Conservation (phyloP, 352 stramenopile genomes). For the Globisporangium middletonii region DNA sequence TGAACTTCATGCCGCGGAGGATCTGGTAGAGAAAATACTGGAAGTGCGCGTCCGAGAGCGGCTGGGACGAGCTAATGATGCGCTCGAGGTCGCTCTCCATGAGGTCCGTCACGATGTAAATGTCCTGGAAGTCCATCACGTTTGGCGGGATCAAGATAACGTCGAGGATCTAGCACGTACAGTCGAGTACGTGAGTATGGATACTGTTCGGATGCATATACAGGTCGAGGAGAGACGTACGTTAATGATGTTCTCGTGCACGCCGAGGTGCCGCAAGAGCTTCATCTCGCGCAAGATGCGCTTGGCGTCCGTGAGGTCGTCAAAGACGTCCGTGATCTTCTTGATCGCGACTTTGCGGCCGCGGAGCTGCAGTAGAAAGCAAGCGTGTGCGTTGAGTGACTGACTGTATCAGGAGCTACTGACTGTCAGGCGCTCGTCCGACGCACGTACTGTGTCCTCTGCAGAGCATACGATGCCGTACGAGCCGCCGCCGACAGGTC, state of each 20-base stretch:
- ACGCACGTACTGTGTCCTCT: conserved; percentile 76
- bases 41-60: conserved; percentile 82
- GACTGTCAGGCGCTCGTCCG: background rate
- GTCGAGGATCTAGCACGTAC: conserved; percentile 59
- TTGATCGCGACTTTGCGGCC: conserved; percentile 88
- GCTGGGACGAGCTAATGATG: conserved; percentile 87
- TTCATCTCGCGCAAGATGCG: conserved; percentile 92
- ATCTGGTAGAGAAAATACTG: conserved; percentile 91
- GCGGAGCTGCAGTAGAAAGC: conserved; percentile 37
- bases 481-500: conserved; percentile 74
- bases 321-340: conserved; percentile 91
- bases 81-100: conserved; percentile 91
- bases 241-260: conserved; percentile 91
- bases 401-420: background rate
- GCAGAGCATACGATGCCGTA: conserved; percentile 92
- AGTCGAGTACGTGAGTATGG: background rate
- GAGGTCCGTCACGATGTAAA: conserved; percentile 90
- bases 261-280: conserved; percentile 87
- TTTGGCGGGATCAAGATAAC: conserved; percentile 78
- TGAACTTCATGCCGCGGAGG: conserved; percentile 95
- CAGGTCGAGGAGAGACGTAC: conserved; percentile 15
- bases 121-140: conserved; percentile 84
- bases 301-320: conserved; percentile 91
- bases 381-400: background rate
- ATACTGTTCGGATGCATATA: background rate